Evolutionary conservation across 2,329 filamentous ascomycete species (phyloP).

Genomic region (Bipolaris cookei): DNA sequence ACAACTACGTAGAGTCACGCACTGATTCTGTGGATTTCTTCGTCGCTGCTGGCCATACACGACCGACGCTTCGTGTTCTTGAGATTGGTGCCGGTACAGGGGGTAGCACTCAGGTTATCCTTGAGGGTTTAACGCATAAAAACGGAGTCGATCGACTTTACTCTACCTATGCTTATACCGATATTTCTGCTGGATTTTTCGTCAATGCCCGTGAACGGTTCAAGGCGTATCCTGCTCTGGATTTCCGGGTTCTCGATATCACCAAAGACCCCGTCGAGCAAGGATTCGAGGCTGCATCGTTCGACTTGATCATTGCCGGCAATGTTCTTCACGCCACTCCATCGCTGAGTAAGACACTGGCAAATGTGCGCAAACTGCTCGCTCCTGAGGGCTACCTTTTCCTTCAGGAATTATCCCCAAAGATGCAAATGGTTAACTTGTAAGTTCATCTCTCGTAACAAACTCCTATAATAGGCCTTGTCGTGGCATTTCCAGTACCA

Average conservation of each 20-base stretch:
- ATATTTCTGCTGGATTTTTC: conserved; percentile 3
- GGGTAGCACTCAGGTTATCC: not conserved
- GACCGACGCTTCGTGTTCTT: not conserved
- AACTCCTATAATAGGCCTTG: not conserved
- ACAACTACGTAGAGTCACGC: not conserved
- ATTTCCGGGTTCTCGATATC: conserved; percentile 14
- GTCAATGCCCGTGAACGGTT: not conserved
- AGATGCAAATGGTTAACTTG: not conserved
- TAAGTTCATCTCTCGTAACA: not conserved
- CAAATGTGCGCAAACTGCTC: not conserved
- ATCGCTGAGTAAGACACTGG: not conserved
- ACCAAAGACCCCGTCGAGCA: conserved; percentile 14
- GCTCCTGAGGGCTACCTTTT: not conserved
- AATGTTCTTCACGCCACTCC: not conserved
- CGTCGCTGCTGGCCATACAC: not conserved
- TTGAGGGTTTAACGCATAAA: not conserved
- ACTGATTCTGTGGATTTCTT: not conserved
- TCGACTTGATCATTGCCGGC: conserved; percentile 26
- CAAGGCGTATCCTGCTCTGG: not conserved
- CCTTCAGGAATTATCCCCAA: not conserved
- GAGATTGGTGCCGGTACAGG: conserved; percentile 1
- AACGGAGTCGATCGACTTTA: not conserved
- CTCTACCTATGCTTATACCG: conserved; percentile 1
- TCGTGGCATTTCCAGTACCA: too few species aligned
- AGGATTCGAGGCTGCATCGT: conserved; percentile 14